These are phyloP conservation scores for Diutina ranongensis DNA, from an alignment of 1,139 yeast species.

Conservation along the genomic window DNA sequence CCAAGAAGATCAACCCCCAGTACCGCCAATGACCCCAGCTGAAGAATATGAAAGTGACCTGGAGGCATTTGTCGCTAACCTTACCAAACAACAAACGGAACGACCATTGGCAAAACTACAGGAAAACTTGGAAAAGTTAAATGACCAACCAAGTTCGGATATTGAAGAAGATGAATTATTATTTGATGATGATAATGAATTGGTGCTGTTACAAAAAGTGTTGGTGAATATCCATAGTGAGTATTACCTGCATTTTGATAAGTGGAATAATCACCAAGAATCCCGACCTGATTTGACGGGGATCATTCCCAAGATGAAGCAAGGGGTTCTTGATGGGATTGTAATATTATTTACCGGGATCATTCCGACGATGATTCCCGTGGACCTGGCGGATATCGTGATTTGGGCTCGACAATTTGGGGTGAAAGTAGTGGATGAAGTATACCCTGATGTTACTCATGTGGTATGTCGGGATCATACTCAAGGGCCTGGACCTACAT, in stretches of 20 bases:
- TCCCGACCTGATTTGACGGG: conserved; percentile 46
- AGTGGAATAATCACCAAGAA: conserved; percentile 18
- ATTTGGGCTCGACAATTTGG: conserved; percentile 92
- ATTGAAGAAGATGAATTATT: conserved; percentile 40
- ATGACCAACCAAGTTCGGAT: conserved; percentile 2
- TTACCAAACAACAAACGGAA: conserved; percentile 43
- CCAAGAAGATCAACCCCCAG: background rate
- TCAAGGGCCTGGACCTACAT: conserved; percentile 27
- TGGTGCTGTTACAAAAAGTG: conserved; percentile 51
- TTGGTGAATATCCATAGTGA: conserved; percentile 51
- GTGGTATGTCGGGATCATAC: conserved; percentile 64
- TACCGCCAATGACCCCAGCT: background rate
- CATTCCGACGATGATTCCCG: conserved; percentile 64
- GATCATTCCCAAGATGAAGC: conserved; percentile 66
- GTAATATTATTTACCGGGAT: conserved; percentile 77
- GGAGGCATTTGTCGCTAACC: conserved; percentile 4
- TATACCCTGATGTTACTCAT: conserved; percentile 68
- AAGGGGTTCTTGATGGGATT: conserved; percentile 53
- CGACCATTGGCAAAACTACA: conserved; percentile 80
- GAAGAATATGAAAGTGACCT: conserved; percentile 2
- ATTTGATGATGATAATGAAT: conserved; percentile 73
- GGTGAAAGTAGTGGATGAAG: conserved; percentile 69
- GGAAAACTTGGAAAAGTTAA: conserved; percentile 51
- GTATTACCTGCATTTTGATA: conserved; percentile 35
- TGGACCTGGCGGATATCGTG: conserved; percentile 72